phyloP scores from a whole-genome alignment of 169 alveolate species.

The Eimeria necatrix region DNA sequence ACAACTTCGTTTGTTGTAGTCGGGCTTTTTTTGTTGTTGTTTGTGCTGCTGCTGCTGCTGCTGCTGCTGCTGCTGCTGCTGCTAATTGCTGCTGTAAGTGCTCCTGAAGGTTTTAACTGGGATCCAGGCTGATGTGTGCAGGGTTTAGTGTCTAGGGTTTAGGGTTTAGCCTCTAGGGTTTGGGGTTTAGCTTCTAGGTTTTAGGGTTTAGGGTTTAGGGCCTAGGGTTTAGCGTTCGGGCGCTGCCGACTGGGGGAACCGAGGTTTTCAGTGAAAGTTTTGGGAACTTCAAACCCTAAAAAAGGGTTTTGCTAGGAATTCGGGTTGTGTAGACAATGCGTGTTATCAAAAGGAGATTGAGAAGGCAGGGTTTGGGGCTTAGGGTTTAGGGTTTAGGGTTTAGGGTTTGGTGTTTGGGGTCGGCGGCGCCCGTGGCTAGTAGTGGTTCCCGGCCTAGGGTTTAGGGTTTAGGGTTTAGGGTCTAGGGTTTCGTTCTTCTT shows the following conservation, averaged over 20 bases:
- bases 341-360: too few relatives aligned
- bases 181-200: too few relatives aligned
- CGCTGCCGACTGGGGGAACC: too few relatives aligned
- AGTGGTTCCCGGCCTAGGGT: neutral
- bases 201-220: slow-evolving; percentile 6
- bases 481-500: neutral
- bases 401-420: neutral
- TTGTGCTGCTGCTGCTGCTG: neutral
- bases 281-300: too few relatives aligned
- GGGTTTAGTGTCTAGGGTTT: too few relatives aligned
- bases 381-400: neutral
- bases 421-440: neutral
- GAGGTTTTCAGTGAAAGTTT: too few relatives aligned
- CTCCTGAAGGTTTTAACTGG: neutral
- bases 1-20: neutral
- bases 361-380: neutral
- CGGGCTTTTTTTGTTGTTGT: neutral
- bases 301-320: neutral
- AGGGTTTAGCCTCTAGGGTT: too few relatives aligned
- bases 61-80: neutral
- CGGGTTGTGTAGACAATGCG: too few relatives aligned
- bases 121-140: neutral
- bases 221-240: neutral
- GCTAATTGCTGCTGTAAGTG: too few relatives aligned
- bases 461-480: slow-evolving; percentile 4